These are phyloP conservation scores for Penicillium paradoxum DNA, from an alignment of 495 filamentous ascomycete species.

Conservation along the genomic window DNA sequence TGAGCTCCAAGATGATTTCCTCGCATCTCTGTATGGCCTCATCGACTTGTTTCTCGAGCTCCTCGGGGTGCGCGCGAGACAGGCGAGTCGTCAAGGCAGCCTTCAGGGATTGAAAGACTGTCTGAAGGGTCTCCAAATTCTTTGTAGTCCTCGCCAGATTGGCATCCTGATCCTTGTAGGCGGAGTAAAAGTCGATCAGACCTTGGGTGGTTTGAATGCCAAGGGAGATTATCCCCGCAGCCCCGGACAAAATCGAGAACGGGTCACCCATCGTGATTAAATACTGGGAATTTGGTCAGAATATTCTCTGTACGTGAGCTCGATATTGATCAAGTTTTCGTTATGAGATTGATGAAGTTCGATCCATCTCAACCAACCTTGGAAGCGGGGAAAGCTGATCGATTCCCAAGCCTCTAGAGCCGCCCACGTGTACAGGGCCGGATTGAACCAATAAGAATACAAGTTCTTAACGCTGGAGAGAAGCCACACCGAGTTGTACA, in stretches of 20 bases:
- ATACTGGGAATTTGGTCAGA: too few species aligned
- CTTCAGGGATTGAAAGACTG: constrained; percentile 16
- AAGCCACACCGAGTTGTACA: too few species aligned
- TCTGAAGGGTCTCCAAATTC: constrained; percentile 17
- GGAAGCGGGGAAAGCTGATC: too few species aligned
- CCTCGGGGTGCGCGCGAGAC: constrained; percentile 15
- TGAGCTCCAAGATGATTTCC: constrained; percentile 26
- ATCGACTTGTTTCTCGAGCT: constrained; percentile 21
- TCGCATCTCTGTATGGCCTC: constrained; percentile 17
- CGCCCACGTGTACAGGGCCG: too few species aligned
- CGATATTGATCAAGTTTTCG: too few species aligned
- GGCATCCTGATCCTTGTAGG: constrained; percentile 17
- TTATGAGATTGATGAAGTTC: too few species aligned
- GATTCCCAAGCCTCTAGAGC: too few species aligned
- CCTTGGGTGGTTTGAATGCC: constrained; percentile 26
- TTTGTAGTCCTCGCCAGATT: constrained; percentile 11
- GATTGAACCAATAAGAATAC: too few species aligned
- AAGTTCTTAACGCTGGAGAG: too few species aligned
- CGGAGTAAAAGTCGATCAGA: constrained; percentile 24
- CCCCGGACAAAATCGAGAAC: constrained; percentile 25
- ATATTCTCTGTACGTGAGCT: too few species aligned
- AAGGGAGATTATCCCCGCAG: constrained; percentile 25
- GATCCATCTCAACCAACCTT: too few species aligned
- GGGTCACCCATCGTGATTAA: constrained; percentile 23
- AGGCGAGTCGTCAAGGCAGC: constrained; percentile 15